phyloP scores from a whole-genome alignment of 2,329 filamentous ascomycete genomes.

The Epichloe elymi region DNA sequence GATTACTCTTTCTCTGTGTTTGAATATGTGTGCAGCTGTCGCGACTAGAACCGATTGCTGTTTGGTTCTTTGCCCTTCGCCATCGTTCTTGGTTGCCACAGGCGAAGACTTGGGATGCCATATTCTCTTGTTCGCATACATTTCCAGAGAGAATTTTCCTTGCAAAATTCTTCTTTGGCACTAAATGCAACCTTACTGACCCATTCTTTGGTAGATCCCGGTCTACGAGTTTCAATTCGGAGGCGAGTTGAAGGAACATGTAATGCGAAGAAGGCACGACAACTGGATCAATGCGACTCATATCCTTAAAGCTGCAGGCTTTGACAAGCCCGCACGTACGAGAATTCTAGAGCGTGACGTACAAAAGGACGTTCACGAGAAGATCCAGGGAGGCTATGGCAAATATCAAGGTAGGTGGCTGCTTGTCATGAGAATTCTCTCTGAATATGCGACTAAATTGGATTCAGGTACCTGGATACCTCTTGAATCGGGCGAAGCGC shows the following conservation, averaged over 20 bases:
- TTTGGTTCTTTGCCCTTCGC: neutral
- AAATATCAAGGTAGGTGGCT: constrained; percentile 74
- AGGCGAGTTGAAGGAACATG: constrained; percentile 65
- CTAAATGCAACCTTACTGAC: neutral
- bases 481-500: constrained; percentile 61
- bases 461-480: constrained; percentile 84
- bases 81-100: neutral
- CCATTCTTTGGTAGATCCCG: constrained; percentile 52
- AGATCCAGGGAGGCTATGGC: constrained; percentile 97
- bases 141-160: neutral
- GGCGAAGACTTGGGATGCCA: neutral
- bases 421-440: neutral
- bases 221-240: constrained; percentile 90
- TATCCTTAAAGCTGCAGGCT: constrained; percentile 91
- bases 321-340: constrained; percentile 91
- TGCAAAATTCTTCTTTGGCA: neutral
- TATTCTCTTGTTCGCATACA: neutral
- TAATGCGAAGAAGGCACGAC: constrained; percentile 87
- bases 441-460: constrained; percentile 2
- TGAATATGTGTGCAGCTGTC: neutral
- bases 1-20: constrained; percentile 11
- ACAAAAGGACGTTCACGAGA: constrained; percentile 91
- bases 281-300: constrained; percentile 99
- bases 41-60: neutral
- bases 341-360: constrained; percentile 93